Evolutionary conservation across 345 rosid genomes (phyloP).

Genomic region (Eucalyptus regnans): DNA sequence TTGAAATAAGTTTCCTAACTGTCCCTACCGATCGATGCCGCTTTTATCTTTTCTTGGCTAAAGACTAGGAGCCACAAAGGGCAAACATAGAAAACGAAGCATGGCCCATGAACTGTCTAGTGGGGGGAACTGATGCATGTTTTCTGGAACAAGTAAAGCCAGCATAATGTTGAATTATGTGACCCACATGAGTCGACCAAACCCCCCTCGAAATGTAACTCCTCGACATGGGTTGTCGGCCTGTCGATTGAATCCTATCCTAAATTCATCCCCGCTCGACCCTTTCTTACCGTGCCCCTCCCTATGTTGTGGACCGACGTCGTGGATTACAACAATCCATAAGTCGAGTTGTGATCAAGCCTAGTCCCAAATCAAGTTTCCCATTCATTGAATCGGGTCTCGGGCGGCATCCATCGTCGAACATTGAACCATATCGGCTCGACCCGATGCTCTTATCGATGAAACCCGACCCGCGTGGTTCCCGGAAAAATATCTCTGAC

Average conservation of each 20-base stretch:
- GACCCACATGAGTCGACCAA: background rate
- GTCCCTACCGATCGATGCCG: background rate
- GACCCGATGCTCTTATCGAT: rapidly evolving
- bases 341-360: background rate
- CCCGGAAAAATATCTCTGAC: background rate
- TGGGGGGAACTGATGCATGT: background rate
- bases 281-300: background rate
- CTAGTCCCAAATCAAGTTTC: background rate
- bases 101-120: background rate
- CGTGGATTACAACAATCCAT: background rate
- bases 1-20: background rate
- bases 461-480: background rate
- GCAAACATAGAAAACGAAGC: background rate
- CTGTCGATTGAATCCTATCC: background rate
- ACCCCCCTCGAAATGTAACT: background rate
- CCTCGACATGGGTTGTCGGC: background rate
- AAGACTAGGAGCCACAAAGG: background rate
- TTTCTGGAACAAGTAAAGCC: background rate
- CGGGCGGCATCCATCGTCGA: background rate
- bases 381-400: background rate
- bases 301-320: background rate
- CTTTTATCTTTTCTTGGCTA: background rate
- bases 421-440: background rate
- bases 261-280: background rate
- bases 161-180: background rate